Evolutionary conservation across 352 stramenopile species (phyloP), one percentile per base, ranked within the genome.

Genomic region (Phytophthora hibernalis): DNA sequence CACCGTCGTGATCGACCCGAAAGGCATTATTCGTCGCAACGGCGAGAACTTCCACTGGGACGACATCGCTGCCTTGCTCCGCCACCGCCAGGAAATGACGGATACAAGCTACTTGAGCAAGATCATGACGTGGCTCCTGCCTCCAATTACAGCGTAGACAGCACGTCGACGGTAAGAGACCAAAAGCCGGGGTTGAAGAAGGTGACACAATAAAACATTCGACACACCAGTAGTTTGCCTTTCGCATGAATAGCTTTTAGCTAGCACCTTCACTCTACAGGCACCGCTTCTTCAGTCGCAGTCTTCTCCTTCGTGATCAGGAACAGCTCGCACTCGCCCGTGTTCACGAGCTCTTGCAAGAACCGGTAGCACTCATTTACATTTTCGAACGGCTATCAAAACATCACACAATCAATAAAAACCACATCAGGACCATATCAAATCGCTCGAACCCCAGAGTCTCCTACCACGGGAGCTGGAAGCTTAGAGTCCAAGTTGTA

Each of bases 401-500:
- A 20, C 4, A 52, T 24, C 37, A 65, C 8, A 55, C 26, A 21
- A 42, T 8, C 13, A 15, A 70, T 16, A 5, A 59, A 51, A 37
- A 24, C 8, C 28, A n/a, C 16, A 15, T 60, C 26, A 40, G 18
- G 26, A 66, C 26, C 45, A 50, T 1, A 50, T 21, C 20, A 58
- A 37, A 43, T 26, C 31, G 11, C 24, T 8, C 16, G 21, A 48
- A 20, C 48, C 13, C 16, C 11, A 28, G 7, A 33, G 12, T 12
- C 16, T 21, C 21, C 38, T 51, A 91, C 82, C 79, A 73, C 61
- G 18, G 87, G 85, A 28, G 49, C 49, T 8, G 68, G 54, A 3
- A 95, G 61, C 65, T 92, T 92, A 16, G 84, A 95, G 70, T 93
- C 85, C 48, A 95, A 72, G 61, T 93, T 93, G 70, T 88, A 92